A percentile compares a stretch with the other conserved stretches of the same genome.
Evolutionary conservation across 2,329 filamentous ascomycete genomes (phyloP).

Genomic region (Penicillium italicum): DNA sequence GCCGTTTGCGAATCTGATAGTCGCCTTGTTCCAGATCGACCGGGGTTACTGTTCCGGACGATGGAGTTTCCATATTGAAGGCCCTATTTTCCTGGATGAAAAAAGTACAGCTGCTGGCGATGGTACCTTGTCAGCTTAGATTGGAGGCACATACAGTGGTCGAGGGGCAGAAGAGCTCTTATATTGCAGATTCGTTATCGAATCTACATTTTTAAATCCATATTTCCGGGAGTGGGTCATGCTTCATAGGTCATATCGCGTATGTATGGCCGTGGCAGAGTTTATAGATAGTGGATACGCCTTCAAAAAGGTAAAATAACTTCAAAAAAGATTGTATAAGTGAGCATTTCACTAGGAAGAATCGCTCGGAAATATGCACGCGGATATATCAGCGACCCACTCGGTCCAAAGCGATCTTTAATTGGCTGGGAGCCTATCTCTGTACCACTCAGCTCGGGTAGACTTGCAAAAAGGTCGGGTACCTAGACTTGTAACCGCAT

Average conservation of each 20-base stretch:
- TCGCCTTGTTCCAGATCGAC: conserved; percentile 26
- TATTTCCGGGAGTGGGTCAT: conserved; percentile 15
- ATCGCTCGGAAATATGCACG: not conserved
- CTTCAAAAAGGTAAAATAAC: not conserved
- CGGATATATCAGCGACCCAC: not conserved
- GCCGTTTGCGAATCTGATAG: conserved; percentile 25
- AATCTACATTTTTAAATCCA: conserved; percentile 16
- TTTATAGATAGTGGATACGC: not conserved
- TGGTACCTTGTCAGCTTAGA: not conserved
- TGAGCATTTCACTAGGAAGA: not conserved
- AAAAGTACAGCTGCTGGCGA: not conserved
- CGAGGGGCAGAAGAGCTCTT: conserved; percentile 5
- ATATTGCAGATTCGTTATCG: conserved; percentile 5
- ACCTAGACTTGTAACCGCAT: no score
- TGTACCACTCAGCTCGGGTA: no score
- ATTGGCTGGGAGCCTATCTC: not conserved
- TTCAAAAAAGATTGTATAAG: not conserved
- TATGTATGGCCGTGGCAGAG: not conserved
- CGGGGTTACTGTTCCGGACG: conserved; percentile 25
- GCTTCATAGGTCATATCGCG: not conserved
- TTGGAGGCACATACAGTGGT: not conserved
- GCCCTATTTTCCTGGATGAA: not conserved
- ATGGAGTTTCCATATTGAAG: conserved; percentile 27
- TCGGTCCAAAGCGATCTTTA: not conserved
- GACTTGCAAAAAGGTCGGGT: no score